A percentile compares a stretch with the other conserved stretches of the same genome.
These are phyloP conservation scores for Fusarium virguliforme DNA, from an alignment of 2,329 filamentous ascomycete species.

Conservation along the genomic window DNA sequence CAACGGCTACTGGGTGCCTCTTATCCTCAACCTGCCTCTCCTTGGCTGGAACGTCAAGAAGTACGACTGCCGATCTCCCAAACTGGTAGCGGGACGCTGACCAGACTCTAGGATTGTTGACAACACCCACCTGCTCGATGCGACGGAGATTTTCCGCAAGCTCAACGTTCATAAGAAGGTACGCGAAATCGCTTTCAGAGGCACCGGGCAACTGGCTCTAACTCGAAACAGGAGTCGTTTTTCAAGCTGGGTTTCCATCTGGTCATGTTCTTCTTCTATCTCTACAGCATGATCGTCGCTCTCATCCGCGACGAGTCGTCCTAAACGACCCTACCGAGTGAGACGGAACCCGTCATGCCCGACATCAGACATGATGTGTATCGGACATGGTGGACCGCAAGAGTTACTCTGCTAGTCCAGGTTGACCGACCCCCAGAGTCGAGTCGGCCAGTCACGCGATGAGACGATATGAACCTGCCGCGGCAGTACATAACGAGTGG, in stretches of 20 bases:
- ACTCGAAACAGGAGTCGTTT: conserved; percentile 86
- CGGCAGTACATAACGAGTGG: conserved; percentile 50
- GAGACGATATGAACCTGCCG: conserved; percentile 45
- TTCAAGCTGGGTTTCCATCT: conserved; percentile 99
- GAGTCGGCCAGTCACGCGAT: conserved; percentile 43
- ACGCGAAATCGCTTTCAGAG: conserved; percentile 33
- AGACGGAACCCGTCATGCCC: conserved; percentile 34
- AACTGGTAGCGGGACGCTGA: conserved; percentile 40
- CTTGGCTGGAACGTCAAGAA: conserved; percentile 97
- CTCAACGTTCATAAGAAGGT: conserved; percentile 99
- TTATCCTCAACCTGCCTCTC: conserved; percentile 92
- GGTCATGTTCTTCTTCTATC: conserved; percentile 99
- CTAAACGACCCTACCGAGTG: conserved; percentile 64
- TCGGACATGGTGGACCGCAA: conserved; percentile 31
- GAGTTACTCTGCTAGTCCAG: conserved; percentile 30
- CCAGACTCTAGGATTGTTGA: conserved; percentile 82
- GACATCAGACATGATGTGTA: conserved; percentile 28
- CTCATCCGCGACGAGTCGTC: conserved; percentile 95
- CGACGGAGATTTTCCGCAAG: conserved; percentile 99
- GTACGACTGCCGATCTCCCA: conserved; percentile 71
- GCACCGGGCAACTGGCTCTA: conserved; percentile 33
- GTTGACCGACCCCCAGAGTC: conserved; percentile 37
- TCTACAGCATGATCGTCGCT: conserved; percentile 98
- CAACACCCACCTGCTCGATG: conserved; percentile 96
- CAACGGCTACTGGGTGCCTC: conserved; percentile 98